These are phyloP conservation scores for Aspergillus japonicus DNA, from an alignment of 2,329 filamentous ascomycete genomes.

Conservation along the genomic window DNA sequence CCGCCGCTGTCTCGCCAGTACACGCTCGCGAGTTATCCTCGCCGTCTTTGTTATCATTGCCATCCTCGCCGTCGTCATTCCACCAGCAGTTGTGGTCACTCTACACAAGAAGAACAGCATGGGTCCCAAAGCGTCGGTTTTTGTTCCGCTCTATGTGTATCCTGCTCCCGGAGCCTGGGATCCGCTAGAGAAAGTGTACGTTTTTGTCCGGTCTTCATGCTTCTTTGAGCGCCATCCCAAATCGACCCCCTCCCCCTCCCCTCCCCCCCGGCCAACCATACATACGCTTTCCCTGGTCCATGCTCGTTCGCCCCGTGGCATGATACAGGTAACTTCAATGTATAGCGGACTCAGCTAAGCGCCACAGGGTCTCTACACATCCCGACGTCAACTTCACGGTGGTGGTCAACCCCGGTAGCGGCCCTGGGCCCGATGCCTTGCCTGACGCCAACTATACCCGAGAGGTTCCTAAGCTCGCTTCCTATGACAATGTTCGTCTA, in stretches of 20 bases:
- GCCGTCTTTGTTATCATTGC: slow-evolving; percentile 28
- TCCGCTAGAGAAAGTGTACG: slow-evolving; percentile 47
- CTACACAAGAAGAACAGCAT: slow-evolving; percentile 35
- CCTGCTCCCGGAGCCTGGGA: slow-evolving; percentile 49
- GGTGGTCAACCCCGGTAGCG: slow-evolving; percentile 51
- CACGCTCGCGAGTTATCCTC: slow-evolving; percentile 30
- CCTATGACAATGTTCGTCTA: slow-evolving; percentile 49
- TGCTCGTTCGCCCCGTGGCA: slow-evolving; percentile 16
- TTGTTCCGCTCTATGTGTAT: slow-evolving; percentile 53
- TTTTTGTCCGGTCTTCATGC: slow-evolving; percentile 16
- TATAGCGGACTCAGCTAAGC: slow-evolving; percentile 24
- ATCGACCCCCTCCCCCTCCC: not conserved
- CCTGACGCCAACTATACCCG: slow-evolving; percentile 47
- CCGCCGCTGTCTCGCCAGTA: slow-evolving; percentile 28
- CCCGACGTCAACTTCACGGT: slow-evolving; percentile 50
- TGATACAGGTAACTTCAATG: slow-evolving; percentile 13
- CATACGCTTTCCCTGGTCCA: slow-evolving; percentile 11
- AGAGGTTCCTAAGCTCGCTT: slow-evolving; percentile 42
- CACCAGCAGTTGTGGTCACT: slow-evolving; percentile 35
- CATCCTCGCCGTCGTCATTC: slow-evolving; percentile 33
- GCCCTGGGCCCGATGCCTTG: slow-evolving; percentile 44
- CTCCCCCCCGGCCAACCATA: slow-evolving; percentile 11
- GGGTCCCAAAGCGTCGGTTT: slow-evolving; percentile 42
- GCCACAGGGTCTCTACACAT: slow-evolving; percentile 37
- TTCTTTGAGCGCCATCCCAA: not conserved